Evolutionary conservation across 73 alveolate species (phyloP).

Genomic region (Paramecium octaurelia): DNA sequence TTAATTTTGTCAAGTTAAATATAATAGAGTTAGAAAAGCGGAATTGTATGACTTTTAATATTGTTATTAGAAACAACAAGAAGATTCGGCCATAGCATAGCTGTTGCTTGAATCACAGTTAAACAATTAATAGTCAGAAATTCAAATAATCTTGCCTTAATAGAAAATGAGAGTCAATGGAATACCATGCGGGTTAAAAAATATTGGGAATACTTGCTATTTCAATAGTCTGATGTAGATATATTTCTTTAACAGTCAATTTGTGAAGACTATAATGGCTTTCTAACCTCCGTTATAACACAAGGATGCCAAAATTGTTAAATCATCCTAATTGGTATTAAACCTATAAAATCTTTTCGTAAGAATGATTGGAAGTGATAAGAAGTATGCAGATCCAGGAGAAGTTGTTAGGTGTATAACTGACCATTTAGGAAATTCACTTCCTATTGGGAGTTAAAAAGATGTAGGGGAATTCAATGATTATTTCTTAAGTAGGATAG

Average conservation of each 20-base stretch:
- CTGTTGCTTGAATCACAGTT: neutral
- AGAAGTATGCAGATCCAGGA: slow-evolving; percentile 79
- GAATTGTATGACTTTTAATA: neutral
- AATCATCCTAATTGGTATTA: slow-evolving; percentile 63
- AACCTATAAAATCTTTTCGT: slow-evolving; percentile 66
- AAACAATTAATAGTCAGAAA: neutral
- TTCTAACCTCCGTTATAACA: slow-evolving; percentile 33
- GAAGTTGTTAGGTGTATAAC: slow-evolving; percentile 66
- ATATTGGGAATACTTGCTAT: slow-evolving; percentile 88
- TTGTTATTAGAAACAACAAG: neutral
- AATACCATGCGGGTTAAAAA: slow-evolving; percentile 77
- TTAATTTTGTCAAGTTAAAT: neutral
- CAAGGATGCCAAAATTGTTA: slow-evolving; percentile 20
- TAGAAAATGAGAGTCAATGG: slow-evolving; percentile 65
- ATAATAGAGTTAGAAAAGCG: neutral
- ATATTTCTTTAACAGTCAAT: slow-evolving; percentile 73
- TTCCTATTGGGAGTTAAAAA: slow-evolving; percentile 77
- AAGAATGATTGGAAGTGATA: slow-evolving; percentile 65
- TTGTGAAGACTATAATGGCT: slow-evolving; percentile 66
- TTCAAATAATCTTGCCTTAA: slow-evolving; percentile 70
- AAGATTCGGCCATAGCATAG: neutral
- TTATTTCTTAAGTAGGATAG: slow-evolving; percentile 73
- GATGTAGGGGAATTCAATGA: slow-evolving; percentile 88
- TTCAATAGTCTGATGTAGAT: slow-evolving; percentile 78
- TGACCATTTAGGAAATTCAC: slow-evolving; percentile 74